Base-by-base conservation (phyloP, 2,329 filamentous ascomycete genomes). In the Spiromastix sp. region DNA sequence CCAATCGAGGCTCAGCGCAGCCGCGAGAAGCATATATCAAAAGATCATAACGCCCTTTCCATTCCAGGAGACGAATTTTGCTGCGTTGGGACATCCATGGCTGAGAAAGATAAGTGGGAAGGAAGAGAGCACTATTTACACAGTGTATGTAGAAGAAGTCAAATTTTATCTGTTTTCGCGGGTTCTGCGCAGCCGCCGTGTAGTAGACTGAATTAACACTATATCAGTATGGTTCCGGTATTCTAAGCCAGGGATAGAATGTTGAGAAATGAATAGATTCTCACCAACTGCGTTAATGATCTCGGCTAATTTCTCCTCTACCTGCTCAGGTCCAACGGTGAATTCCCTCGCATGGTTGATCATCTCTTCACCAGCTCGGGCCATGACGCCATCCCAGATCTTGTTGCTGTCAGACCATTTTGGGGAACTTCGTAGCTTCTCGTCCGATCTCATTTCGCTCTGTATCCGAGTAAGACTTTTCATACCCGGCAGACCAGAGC, bases 101-200 rank as follows among this genome's bases (percentile, higher is more conserved):
- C 44, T 69, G 69, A 8, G 61, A 60, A 49, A 78, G 70, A 52
- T 94, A 69, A 5, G 67, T 54, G 4, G 68, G 65, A 44, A 84
- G 69, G 63, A 89, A 91, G 45, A 93, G 75, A n/a, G 79, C 79
- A 8, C 67, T 66, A 51, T 81, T 95, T 45, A 89, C 63, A 48
- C 77, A 74, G 57, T 95, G 87, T 48, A 87, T 86, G 51, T 66
- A 67, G 64, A 79, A 91, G 56, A 95, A 95, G 54, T 94, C 87
- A 53, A 85, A 77, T 53, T 81, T 86, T 32, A 79, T 66, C 15
- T 68, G 57, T 52, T 86, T 81, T 1, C 67, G 66, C 0, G 74
- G 73, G 19, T 72, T 65, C 46, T 83, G 72, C 0, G 84, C 74
- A 1, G 79, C 72, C 1, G 58, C 63, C n/a, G 72, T 69, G 48